Evolutionary conservation across 192 early-diverging fungal genomes (phyloP).

Genomic region (Umbelopsis isabellina): DNA sequence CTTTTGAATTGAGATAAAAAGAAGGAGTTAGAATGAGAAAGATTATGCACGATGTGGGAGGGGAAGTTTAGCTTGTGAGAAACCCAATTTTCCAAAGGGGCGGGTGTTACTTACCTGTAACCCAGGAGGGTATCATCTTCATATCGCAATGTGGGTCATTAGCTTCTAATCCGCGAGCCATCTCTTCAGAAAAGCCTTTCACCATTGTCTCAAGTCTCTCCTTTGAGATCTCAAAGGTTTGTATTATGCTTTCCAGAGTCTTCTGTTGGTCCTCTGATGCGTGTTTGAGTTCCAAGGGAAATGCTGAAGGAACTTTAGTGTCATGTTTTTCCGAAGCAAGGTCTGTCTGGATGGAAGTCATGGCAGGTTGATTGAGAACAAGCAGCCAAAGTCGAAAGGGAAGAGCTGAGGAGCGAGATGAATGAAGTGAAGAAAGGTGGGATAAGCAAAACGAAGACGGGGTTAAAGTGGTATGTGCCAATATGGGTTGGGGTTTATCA

Average conservation of each 20-base stretch:
- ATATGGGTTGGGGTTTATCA: too few species aligned
- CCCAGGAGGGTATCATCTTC: constrained; percentile 90
- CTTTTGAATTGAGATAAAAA: constrained; percentile 41
- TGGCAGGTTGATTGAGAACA: too few species aligned
- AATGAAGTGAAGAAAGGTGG: too few species aligned
- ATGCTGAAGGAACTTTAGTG: background rate
- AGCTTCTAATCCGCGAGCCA: constrained; percentile 50
- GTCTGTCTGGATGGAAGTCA: too few species aligned
- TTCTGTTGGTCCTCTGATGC: constrained; percentile 24
- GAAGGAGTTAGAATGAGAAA: background rate
- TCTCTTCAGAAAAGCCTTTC: constrained; percentile 51
- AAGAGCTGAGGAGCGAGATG: too few species aligned
- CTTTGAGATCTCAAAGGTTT: constrained; percentile 9
- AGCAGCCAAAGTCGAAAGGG: too few species aligned
- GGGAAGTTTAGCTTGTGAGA: background rate
- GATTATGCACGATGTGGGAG: background rate
- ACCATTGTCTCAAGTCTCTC: constrained; percentile 40
- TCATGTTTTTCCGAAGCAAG: too few species aligned
- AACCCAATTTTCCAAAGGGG: background rate
- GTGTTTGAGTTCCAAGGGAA: background rate
- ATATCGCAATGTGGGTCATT: constrained; percentile 42
- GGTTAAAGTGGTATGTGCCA: too few species aligned
- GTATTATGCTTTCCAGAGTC: constrained; percentile 1
- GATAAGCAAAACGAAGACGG: too few species aligned
- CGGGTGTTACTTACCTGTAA: constrained; percentile 52